These are phyloP conservation scores for Yarrowia osloensis DNA, from an alignment of 805 yeast species.

Conservation along the genomic window DNA sequence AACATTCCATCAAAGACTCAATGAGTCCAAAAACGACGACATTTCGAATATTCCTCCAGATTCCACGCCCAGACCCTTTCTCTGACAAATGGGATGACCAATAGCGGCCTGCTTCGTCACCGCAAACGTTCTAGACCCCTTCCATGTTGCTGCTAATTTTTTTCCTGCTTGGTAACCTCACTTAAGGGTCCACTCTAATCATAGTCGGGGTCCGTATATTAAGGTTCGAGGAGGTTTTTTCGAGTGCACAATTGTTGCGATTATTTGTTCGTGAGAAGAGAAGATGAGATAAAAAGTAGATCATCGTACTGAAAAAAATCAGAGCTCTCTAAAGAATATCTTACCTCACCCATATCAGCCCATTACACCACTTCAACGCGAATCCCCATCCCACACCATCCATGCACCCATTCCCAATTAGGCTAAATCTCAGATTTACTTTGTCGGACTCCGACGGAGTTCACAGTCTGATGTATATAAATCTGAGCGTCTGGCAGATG, in stretches of 20 bases:
- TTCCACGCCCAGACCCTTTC: not conserved
- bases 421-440: constrained; percentile 17
- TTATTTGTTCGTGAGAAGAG: not conserved
- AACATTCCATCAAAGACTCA: too few species aligned
- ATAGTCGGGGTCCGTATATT: constrained; percentile 3
- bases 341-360: not conserved
- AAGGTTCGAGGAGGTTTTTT: not conserved
- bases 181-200: not conserved
- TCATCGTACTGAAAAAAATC: too few species aligned
- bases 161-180: not conserved
- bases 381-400: not conserved
- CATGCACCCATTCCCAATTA: not conserved
- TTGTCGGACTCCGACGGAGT: constrained; percentile 17
- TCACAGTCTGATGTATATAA: not conserved
- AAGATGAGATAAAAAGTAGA: not conserved
- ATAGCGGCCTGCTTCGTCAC: not conserved
- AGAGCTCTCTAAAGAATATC: not conserved
- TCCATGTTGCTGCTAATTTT: not conserved
- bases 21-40: too few species aligned
- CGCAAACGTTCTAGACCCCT: not conserved
- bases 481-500: not conserved
- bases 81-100: not conserved
- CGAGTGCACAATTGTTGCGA: too few species aligned
- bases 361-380: not conserved
- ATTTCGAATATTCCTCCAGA: too few species aligned